Evolutionary conservation across 495 filamentous ascomycete genomes (phyloP), one percentile per base, ranked within the genome.

Genomic region (Aspergillus bridgeri): DNA sequence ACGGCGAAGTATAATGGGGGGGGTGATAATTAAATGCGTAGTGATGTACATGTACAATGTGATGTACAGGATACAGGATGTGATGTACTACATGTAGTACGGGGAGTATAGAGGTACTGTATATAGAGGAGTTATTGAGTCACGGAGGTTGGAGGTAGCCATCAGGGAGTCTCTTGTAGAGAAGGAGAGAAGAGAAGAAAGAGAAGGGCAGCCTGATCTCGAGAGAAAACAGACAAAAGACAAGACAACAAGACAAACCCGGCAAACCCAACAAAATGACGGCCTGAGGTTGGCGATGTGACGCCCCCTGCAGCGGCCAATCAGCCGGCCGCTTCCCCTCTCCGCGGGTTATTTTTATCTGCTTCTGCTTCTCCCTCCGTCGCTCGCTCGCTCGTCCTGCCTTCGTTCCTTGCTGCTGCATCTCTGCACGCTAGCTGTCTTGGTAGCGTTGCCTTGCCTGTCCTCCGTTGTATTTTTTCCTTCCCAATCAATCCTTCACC

Each of bases 361-460:
- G 24, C 47, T 23, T 1, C 15, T 25, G 46, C 19, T 23, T 48
- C 24, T 23, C 20, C 20, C 47, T 25, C 24, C n/a, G 21, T 23
- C 24, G 8, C 47, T 25, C 20, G 8, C 47, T 25, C 24, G 17
- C 21, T 23, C 24, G n/a, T n/a, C n/a, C n/a, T n/a, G n/a, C n/a
- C n/a, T n/a, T 17, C 21, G 49, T 24, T 45, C 57, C 46, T 49
- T 58, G 58, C 58, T 51, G 57, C 58, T 60, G 58, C 58, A 58
- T 57, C 44, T 42, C 58, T 64, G 61, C 61, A 63, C 53, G 54
- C 56, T 61, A 61, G 43, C 20, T 38, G 33, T 38, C 33, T 38
- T 38, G 33, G 33, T 38, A 38, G 33, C 49, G 8, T 51, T 23
- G 19, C 11, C 22, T 33, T 47, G 48, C 52, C 33, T 20, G 21